Conservation (phyloP, 2,329 filamentous ascomycete species). For the Ophioceras dolichostomum region DNA sequence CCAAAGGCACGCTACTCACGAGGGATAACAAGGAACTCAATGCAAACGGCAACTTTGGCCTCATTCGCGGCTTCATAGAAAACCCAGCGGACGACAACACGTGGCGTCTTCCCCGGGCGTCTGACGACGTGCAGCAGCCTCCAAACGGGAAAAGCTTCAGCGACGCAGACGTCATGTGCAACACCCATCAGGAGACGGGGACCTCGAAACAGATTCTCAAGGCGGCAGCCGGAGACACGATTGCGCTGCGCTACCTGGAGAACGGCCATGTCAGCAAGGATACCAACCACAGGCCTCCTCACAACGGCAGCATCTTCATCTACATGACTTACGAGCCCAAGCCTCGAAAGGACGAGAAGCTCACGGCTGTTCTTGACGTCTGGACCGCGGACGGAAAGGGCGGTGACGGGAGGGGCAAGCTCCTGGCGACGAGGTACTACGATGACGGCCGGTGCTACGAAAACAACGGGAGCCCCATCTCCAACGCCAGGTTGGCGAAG, state of each 20-base stretch:
- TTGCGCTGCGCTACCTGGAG: constrained; percentile 59
- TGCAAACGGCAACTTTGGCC: no score
- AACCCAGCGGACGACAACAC: background rate
- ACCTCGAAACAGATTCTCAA: constrained; percentile 45
- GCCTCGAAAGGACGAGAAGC: constrained; percentile 23
- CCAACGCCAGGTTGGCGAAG: constrained; percentile 29
- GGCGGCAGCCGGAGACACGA: constrained; percentile 45
- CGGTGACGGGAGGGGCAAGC: constrained; percentile 63
- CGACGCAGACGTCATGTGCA: background rate
- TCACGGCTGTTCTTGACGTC: constrained; percentile 54
- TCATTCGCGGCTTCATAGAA: constrained; percentile 53
- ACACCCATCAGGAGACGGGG: constrained; percentile 30
- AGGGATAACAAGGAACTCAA: no score
- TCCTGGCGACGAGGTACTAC: constrained; percentile 68
- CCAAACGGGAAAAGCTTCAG: background rate
- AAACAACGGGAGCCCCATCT: constrained; percentile 49
- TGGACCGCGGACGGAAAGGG: constrained; percentile 77
- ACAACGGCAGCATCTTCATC: constrained; percentile 61
- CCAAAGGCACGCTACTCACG: constrained; percentile 63
- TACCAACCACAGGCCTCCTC: constrained; percentile 45
- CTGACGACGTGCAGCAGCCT: no score
- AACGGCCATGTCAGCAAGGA: constrained; percentile 62
- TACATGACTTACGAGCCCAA: constrained; percentile 57
- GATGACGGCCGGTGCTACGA: constrained; percentile 91
- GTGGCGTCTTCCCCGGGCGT: no score